Conservation (phyloP, 345 rosid species). For the Aegle marmelos region DNA sequence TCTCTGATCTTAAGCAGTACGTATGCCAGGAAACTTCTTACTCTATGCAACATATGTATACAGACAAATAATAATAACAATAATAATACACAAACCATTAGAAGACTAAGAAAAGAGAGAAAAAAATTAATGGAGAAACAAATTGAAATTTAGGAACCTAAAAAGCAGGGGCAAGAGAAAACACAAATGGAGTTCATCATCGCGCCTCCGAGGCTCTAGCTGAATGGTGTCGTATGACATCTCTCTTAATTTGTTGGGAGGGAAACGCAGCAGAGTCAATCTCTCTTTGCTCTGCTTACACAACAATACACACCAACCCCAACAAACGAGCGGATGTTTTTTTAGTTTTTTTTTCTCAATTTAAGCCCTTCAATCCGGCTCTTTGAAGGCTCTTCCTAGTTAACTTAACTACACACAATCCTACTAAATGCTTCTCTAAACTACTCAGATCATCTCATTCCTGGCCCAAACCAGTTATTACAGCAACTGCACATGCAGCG, state of each 20-base stretch:
- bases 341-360: too few species aligned
- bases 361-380: neutral
- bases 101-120: neutral
- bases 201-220: neutral
- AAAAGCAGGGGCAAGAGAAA: neutral
- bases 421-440: neutral
- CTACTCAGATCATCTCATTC: neutral
- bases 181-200: too few species aligned
- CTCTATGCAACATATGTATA: too few species aligned
- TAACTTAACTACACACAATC: too few species aligned
- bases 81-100: neutral
- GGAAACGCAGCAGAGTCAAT: too few species aligned
- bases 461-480: slow-evolving; percentile 1
- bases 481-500: neutral
- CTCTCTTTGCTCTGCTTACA: too few species aligned
- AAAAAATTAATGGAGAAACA: neutral
- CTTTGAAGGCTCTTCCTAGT: neutral
- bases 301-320: too few species aligned
- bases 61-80: neutral
- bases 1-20: neutral
- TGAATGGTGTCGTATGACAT: too few species aligned
- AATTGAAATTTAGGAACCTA: neutral
- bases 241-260: too few species aligned
- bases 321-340: too few species aligned
- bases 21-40: neutral